These are phyloP conservation scores for Aspergillus quadricinctus DNA, from an alignment of 2,329 filamentous ascomycete species.

Conservation along the genomic window DNA sequence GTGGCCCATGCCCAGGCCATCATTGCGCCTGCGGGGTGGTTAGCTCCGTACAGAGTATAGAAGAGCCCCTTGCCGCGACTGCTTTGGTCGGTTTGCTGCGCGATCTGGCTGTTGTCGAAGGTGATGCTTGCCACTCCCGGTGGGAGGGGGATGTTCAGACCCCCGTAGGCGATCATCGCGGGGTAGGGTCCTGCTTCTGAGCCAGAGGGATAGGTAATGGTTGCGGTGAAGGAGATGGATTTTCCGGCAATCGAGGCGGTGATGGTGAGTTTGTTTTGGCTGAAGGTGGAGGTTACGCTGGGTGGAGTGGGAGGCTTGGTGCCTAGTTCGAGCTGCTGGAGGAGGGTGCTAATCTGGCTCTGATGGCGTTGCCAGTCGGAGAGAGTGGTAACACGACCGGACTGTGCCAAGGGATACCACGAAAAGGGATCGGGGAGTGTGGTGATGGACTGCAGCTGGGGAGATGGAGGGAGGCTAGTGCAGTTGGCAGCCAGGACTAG, in stretches of 20 bases:
- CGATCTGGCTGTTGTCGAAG: slow-evolving; percentile 58
- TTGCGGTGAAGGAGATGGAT: background rate
- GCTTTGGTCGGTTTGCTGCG: slow-evolving; percentile 41
- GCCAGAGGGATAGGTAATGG: background rate
- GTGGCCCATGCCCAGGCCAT: slow-evolving; percentile 63
- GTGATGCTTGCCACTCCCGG: slow-evolving; percentile 53
- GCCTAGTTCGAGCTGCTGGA: slow-evolving; percentile 2
- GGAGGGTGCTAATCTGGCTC: background rate
- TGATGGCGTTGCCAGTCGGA: slow-evolving; percentile 1
- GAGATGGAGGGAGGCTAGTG: background rate
- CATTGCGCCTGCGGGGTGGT: slow-evolving; percentile 54
- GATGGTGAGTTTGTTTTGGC: background rate
- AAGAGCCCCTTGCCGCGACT: slow-evolving; percentile 57
- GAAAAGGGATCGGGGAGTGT: slow-evolving; percentile 4
- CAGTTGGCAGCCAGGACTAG: background rate
- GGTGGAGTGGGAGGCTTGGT: background rate
- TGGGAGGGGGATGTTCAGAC: slow-evolving; percentile 52
- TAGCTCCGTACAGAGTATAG: slow-evolving; percentile 55
- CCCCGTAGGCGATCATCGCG: slow-evolving; percentile 56
- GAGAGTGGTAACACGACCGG: background rate
- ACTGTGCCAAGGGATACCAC: background rate
- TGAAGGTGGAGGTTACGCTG: background rate
- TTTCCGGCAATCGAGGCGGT: background rate
- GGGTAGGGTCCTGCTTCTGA: slow-evolving; percentile 48
- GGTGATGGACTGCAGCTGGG: background rate